A percentile compares a stretch with the other conserved stretches of the same genome.
Evolutionary conservation across 140 eudicot genomes (phyloP).

Genomic region (Ambrosia hybrid): DNA sequence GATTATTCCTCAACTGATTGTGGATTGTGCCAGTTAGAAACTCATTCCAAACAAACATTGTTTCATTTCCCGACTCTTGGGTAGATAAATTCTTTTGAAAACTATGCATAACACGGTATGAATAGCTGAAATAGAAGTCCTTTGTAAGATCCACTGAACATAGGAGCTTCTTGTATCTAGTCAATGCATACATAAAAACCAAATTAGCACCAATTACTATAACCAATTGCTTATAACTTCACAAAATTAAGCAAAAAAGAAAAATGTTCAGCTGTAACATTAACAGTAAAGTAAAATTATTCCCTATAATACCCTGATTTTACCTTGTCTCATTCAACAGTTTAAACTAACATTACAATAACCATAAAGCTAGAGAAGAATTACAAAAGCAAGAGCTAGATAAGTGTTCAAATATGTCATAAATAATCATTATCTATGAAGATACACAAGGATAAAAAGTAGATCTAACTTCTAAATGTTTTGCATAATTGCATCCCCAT

Average conservation of each 20-base stretch:
- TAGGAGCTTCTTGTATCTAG: constrained; percentile 96
- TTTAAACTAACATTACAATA: constrained; percentile 52
- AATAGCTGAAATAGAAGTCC: constrained; percentile 98
- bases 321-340: constrained; percentile 62
- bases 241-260: constrained; percentile 5
- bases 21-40: constrained; percentile 74
- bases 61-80: constrained; percentile 68
- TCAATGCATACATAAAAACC: constrained; percentile 36
- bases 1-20: constrained; percentile 67
- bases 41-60: constrained; percentile 99
- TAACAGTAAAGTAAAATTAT: constrained; percentile 9
- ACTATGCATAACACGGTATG: constrained; percentile 86
- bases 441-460: constrained; percentile 45
- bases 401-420: constrained; percentile 2
- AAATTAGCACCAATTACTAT: constrained; percentile 36
- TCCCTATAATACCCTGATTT: constrained; percentile 39
- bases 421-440: constrained; percentile 12
- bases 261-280: not conserved
- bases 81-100: constrained; percentile 79
- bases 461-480: constrained; percentile 31
- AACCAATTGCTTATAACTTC: not conserved
- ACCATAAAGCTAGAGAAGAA: constrained; percentile 35
- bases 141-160: constrained; percentile 91
- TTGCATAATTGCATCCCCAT: constrained; percentile 32
- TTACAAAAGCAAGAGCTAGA: constrained; percentile 22